Evolutionary conservation across 1,139 yeast species (phyloP).

Genomic region (Hemisphaericaspora subhashii): DNA sequence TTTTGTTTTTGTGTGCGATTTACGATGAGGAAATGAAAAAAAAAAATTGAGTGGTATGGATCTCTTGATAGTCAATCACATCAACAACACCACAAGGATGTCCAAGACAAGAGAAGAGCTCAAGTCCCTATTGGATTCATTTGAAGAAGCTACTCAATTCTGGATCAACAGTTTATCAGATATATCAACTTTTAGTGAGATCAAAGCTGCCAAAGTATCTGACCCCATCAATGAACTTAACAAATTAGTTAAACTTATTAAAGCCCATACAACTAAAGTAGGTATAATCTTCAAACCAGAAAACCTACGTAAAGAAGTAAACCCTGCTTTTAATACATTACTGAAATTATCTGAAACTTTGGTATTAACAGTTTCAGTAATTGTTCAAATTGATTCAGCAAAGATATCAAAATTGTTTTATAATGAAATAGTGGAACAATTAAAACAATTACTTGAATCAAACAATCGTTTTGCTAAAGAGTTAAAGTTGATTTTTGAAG

Average conservation of each 20-base stretch:
- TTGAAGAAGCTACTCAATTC: conserved; percentile 34
- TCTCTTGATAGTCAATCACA: not conserved
- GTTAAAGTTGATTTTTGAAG: conserved; percentile 30
- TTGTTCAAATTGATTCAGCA: conserved; percentile 40
- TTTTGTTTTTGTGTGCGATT: not conserved
- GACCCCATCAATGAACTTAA: conserved; percentile 56
- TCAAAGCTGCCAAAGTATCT: conserved; percentile 36
- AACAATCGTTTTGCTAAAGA: conserved; percentile 20
- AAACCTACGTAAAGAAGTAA: conserved; percentile 30
- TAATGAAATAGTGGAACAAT: conserved; percentile 32
- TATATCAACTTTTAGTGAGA: conserved; percentile 11
- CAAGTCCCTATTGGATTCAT: conserved; percentile 28
- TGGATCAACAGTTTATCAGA: conserved; percentile 26
- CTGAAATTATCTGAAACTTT: conserved; percentile 48
- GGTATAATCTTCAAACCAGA: conserved; percentile 76
- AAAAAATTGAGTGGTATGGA: not conserved
- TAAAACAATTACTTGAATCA: conserved; percentile 11
- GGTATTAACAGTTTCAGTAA: conserved; percentile 46
- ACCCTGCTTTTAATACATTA: conserved; percentile 55
- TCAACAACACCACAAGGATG: conserved; percentile 9
- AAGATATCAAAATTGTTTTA: conserved; percentile 42
- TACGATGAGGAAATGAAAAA: not conserved
- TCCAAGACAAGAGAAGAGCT: conserved; percentile 23
- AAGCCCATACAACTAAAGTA: conserved; percentile 76
- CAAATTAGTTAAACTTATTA: conserved; percentile 60